Conservation (phyloP, 2,329 filamentous ascomycete species). For the Epichloe baconii region DNA sequence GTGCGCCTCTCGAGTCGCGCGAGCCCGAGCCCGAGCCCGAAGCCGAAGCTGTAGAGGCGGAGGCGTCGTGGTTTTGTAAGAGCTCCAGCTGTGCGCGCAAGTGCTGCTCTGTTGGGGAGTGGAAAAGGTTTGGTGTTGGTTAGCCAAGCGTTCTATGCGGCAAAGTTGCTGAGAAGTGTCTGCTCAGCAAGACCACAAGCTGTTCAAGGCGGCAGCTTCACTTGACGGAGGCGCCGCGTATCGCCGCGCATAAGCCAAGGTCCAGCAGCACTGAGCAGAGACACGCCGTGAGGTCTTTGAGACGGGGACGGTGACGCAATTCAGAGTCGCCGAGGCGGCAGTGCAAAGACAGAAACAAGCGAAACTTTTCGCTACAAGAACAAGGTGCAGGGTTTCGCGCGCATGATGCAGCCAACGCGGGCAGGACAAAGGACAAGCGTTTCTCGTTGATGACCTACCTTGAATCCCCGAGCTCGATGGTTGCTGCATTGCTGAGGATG, state of each 20-base stretch:
- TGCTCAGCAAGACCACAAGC: not conserved
- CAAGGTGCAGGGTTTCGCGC: not conserved
- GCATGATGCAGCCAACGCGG: not conserved
- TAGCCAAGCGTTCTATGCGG: slow-evolving; percentile 7
- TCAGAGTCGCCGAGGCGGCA: not conserved
- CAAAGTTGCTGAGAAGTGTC: not conserved
- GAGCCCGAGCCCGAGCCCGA: slow-evolving; percentile 1
- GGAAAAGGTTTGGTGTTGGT: slow-evolving; percentile 6
- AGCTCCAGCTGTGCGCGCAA: slow-evolving; percentile 32
- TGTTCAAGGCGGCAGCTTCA: not conserved
- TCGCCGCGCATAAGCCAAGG: no score
- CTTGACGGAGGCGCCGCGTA: not conserved
- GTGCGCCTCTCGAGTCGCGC: slow-evolving; percentile 18
- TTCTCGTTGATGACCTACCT: slow-evolving; percentile 8
- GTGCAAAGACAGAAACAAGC: not conserved
- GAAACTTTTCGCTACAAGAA: not conserved
- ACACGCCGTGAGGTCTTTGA: not conserved
- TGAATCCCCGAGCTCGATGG: slow-evolving; percentile 11
- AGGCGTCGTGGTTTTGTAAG: slow-evolving; percentile 26
- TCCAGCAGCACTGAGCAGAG: not conserved
- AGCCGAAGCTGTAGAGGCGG: slow-evolving; percentile 15
- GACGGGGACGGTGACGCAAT: not conserved
- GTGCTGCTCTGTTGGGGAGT: slow-evolving; percentile 23
- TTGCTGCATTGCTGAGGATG: slow-evolving; percentile 10
- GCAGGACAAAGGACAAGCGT: slow-evolving; percentile 5